phyloP scores from a whole-genome alignment of 345 rosid species.

The Pistacia atlantica region DNA sequence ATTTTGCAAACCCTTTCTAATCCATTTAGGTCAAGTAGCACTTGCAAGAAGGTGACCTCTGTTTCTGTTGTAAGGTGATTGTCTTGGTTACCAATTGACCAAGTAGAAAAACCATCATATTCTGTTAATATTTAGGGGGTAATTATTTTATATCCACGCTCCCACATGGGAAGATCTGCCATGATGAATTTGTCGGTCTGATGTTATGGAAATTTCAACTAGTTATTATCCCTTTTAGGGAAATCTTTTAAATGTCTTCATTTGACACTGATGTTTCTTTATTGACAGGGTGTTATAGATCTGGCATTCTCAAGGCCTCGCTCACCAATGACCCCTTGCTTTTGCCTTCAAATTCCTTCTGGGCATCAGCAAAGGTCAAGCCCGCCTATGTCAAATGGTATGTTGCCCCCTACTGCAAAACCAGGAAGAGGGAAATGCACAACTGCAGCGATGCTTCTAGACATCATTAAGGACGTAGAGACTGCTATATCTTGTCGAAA shows the following conservation, averaged over 20 bases:
- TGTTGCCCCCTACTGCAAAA: conserved; percentile 73
- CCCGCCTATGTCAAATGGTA: conserved; percentile 62
- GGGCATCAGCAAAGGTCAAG: conserved; percentile 55
- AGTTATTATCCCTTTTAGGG: background rate
- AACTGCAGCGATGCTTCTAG: conserved; percentile 63
- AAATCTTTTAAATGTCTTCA: background rate
- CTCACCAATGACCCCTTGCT: conserved; percentile 72
- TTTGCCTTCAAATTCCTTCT: conserved; percentile 72
- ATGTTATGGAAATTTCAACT: background rate
- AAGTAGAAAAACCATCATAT: background rate
- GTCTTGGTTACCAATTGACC: background rate
- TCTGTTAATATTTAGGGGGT: background rate
- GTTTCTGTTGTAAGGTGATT: background rate
- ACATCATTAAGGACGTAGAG: conserved; percentile 86
- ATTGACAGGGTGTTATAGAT: conserved; percentile 77
- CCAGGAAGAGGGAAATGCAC: conserved; percentile 85
- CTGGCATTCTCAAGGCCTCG: conserved; percentile 81
- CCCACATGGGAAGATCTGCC: background rate
- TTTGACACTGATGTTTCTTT: conserved; percentile 14
- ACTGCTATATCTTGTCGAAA: conserved; percentile 83
- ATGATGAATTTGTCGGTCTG: background rate
- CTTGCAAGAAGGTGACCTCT: background rate
- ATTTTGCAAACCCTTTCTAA: background rate
- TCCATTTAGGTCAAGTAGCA: background rate
- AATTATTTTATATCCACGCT: background rate